Percentiles rank a stretch among this genome's conserved stretches.
Conservation (phyloP, 306 rosid species). For the Hippophae gyantsensis region DNA sequence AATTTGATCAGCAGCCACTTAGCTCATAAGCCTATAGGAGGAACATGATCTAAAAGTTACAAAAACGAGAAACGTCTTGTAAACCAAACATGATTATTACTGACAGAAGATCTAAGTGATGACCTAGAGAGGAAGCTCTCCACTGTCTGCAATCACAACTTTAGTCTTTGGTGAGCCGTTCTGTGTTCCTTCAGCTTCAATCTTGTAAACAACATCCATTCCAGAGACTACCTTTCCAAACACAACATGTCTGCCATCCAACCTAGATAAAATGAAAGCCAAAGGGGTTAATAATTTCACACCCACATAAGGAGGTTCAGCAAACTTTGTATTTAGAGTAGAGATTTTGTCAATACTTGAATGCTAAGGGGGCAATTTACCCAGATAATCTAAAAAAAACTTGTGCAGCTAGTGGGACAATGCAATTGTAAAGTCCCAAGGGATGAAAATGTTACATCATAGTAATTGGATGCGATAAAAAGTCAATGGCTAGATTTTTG, state of each 20-base stretch:
- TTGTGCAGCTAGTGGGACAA: too few relatives aligned
- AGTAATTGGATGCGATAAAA: background rate
- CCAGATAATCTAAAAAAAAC: too few relatives aligned
- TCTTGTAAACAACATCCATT: conserved; percentile 92
- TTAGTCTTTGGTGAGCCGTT: conserved; percentile 89
- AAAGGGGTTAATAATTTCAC: too few relatives aligned
- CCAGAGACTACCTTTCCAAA: conserved; percentile 95
- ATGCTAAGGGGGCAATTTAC: too few relatives aligned
- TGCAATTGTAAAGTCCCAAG: too few relatives aligned
- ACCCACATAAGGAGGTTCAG: too few relatives aligned
- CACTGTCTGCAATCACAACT: conserved; percentile 75
- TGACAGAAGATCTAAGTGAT: background rate
- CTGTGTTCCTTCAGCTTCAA: conserved; percentile 86
- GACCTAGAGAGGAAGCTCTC: conserved; percentile 66
- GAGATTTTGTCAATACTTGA: too few relatives aligned
- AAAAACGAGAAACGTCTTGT: background rate
- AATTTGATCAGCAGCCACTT: too few relatives aligned
- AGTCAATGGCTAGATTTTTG: conserved; percentile 1
- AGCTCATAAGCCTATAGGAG: too few relatives aligned
- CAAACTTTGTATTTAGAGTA: too few relatives aligned
- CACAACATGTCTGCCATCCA: conserved; percentile 95
- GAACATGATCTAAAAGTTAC: background rate
- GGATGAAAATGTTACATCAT: too few relatives aligned
- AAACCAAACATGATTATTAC: background rate
- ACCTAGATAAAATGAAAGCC: conserved; percentile 31